Evolutionary conservation across 176 grass and related monocot genomes (phyloP).

Genomic region (Cenchrus americanus): DNA sequence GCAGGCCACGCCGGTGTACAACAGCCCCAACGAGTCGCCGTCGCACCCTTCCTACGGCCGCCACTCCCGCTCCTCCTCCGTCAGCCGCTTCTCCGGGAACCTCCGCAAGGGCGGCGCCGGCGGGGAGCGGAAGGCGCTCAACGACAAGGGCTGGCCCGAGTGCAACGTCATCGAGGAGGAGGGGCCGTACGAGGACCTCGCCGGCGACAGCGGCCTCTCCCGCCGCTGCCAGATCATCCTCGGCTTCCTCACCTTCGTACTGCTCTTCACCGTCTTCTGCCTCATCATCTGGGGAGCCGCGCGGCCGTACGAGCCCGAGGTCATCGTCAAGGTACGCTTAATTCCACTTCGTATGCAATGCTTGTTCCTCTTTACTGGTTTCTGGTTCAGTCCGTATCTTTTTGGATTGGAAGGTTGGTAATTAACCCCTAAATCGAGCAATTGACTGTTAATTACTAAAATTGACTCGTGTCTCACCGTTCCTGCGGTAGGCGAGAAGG

Average conservation of each 20-base stretch:
- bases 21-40: slow-evolving; percentile 94
- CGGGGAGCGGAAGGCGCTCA: slow-evolving; percentile 53
- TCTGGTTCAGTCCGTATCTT: neutral
- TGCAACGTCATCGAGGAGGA: slow-evolving; percentile 97
- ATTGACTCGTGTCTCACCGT: slow-evolving; percentile 3
- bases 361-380: neutral
- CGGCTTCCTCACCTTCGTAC: slow-evolving; percentile 61
- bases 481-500: slow-evolving; percentile 5
- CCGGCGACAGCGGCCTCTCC: slow-evolving; percentile 64
- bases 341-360: neutral
- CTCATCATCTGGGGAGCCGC: slow-evolving; percentile 95
- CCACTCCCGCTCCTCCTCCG: slow-evolving; percentile 80
- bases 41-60: slow-evolving; percentile 89
- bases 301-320: slow-evolving; percentile 70
- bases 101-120: slow-evolving; percentile 45
- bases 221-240: slow-evolving; percentile 71
- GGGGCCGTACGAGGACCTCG: slow-evolving; percentile 73
- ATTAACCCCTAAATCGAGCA: neutral
- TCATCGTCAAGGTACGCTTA: slow-evolving; percentile 79
- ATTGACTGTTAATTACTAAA: neutral
- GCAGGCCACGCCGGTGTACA: slow-evolving; percentile 91
- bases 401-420: neutral
- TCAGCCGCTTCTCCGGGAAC: slow-evolving; percentile 91
- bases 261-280: slow-evolving; percentile 80
- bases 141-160: slow-evolving; percentile 95